Base-by-base conservation (phyloP, 805 yeast species). In the Monosporozyma solicola region DNA sequence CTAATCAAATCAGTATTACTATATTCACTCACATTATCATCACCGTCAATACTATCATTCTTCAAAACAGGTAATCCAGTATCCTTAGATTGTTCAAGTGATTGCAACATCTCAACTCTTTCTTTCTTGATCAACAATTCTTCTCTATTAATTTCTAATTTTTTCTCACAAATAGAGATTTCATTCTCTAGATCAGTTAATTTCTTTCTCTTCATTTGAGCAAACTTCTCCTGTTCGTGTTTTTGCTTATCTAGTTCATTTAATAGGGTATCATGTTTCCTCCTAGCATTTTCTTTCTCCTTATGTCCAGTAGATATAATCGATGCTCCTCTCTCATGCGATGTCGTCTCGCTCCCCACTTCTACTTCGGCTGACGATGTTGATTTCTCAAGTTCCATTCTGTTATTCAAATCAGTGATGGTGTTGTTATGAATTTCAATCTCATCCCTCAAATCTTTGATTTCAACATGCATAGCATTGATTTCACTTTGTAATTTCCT, bases 71-170 rank as follows among this genome's bases (percentile, higher is more conserved):
- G 43, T 13, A 22, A 47, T 11, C 9, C 25, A 9, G n/a, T 25
- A 11, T 29, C 11, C 7, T 31, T 25, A 59, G 32, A 72, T 67
- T 49, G 68, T 35, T 16, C 44, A n/a, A 44, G 35, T 13, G 37
- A 29, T 31, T 51, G n/a, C 8, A 53, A 27, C 11, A 51, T 22
- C 10, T 47, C 41, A n/a, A 56, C 64, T 59, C 64, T 70, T 58
- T 61, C 72, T 61, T 56, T 68, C 57, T 67, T 71, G 51, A 72
- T 54, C 51, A 67, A 69, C 35, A 72, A 56, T 50, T 71, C 69
- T 2, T 67, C 57, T 32, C 59, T 60, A 37, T 66, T 60, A 49
- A 66, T 62, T 52, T 69, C 70, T 51, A 67, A 63, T 54, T 67
- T 70, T 49, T 67, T 66, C 48, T 67, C 62, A 47, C 69, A 66